Conservation (phyloP, 768 basidiomycete species). For the Calocybe cyanea region DNA sequence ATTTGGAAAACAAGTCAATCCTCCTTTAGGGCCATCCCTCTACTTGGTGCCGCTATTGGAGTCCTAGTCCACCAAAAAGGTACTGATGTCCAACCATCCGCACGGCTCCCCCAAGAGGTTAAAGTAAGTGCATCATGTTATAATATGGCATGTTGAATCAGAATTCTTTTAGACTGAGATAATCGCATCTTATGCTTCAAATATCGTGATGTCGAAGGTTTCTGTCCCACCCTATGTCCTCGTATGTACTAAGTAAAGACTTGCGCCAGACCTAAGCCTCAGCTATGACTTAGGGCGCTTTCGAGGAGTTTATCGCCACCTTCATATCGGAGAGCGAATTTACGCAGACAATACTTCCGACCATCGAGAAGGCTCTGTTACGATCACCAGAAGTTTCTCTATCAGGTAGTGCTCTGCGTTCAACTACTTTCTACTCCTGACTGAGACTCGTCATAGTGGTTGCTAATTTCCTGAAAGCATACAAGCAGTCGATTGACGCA, state of each 20-base stretch:
- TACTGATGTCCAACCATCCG: slow-evolving; percentile 39
- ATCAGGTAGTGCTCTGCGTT: slow-evolving; percentile 34
- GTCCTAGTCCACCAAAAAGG: slow-evolving; percentile 68
- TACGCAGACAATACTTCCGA: slow-evolving; percentile 53
- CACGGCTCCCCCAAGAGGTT: slow-evolving; percentile 38
- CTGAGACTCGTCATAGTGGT: slow-evolving; percentile 37
- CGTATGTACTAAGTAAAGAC: slow-evolving; percentile 35
- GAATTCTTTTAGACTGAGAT: slow-evolving; percentile 45
- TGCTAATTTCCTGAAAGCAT: slow-evolving; percentile 53
- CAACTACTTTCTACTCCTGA: background rate
- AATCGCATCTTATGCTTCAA: slow-evolving; percentile 51
- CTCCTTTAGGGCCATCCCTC: slow-evolving; percentile 35
- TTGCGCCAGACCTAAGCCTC: background rate
- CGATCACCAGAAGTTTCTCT: slow-evolving; percentile 81
- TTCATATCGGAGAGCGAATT: slow-evolving; percentile 53
- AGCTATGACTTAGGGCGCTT: slow-evolving; percentile 35
- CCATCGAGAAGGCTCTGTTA: slow-evolving; percentile 75
- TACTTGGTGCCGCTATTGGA: slow-evolving; percentile 68
- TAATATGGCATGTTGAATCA: background rate
- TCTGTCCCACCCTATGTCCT: slow-evolving; percentile 54
- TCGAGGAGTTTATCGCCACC: slow-evolving; percentile 58
- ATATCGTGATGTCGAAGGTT: slow-evolving; percentile 66
- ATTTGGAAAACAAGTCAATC: slow-evolving; percentile 45
- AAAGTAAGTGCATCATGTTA: slow-evolving; percentile 33
- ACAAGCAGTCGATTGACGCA: slow-evolving; percentile 43